Percentiles rank a stretch among this genome's conserved stretches.
Conservation (phyloP, 2,329 filamentous ascomycete species). For the Fusarium brevicatenulatum region DNA sequence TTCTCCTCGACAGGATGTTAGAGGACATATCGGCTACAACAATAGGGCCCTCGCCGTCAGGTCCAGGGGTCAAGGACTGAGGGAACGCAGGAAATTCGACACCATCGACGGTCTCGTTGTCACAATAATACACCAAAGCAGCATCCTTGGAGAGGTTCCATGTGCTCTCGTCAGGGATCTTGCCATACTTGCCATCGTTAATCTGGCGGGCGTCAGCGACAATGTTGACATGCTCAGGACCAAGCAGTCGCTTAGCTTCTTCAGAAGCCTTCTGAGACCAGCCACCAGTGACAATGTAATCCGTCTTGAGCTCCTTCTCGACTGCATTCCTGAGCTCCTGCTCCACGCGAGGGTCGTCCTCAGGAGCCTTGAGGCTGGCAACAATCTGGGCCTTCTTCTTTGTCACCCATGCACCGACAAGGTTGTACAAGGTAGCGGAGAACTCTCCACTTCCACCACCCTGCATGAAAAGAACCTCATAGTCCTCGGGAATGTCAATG, state of each 20-base stretch:
- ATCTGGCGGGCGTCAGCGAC: conserved; percentile 72
- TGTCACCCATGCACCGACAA: conserved; percentile 84
- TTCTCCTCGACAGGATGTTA: conserved; percentile 85
- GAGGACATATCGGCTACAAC: conserved; percentile 94
- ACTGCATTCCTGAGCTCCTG: conserved; percentile 71
- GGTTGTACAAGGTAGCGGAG: conserved; percentile 83
- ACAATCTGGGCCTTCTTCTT: conserved; percentile 70
- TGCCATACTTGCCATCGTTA: conserved; percentile 85
- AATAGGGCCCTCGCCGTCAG: conserved; percentile 73
- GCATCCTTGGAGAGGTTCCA: conserved; percentile 79
- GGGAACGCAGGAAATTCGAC: conserved; percentile 88
- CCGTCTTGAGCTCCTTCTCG: conserved; percentile 77
- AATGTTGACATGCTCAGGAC: conserved; percentile 79
- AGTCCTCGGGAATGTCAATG: conserved; percentile 85
- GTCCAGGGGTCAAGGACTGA: conserved; percentile 64
- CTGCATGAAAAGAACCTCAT: conserved; percentile 90
- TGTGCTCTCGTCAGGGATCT: conserved; percentile 78
- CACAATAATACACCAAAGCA: conserved; percentile 87
- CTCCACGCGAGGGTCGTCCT: conserved; percentile 62
- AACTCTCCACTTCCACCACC: conserved; percentile 89
- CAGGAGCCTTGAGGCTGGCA: conserved; percentile 61
- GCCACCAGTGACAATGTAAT: conserved; percentile 90
- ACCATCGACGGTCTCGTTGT: conserved; percentile 94
- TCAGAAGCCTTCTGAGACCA: conserved; percentile 90
- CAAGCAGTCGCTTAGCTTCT: conserved; percentile 82